Evolutionary conservation across 768 basidiomycete species (phyloP), one percentile per base, ranked within the genome.

Genomic region (Russula olivacea): DNA sequence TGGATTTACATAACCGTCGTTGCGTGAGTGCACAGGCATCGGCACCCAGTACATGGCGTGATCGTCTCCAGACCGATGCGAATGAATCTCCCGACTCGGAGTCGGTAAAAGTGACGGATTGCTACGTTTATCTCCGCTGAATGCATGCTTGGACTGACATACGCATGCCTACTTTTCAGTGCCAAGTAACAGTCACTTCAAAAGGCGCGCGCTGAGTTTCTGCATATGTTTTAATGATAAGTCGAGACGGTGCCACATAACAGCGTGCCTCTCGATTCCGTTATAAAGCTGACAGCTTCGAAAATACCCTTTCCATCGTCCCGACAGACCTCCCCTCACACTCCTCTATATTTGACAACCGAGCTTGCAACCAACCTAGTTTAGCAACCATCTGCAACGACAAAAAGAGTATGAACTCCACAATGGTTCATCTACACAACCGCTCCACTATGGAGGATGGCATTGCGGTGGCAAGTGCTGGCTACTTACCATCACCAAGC

Each of bases 161-260:
- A 14, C 19, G 23, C 6, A 6, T 17, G 11, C 25, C n/a, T 41
- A 19, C 30, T 34, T 23, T 43, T 8, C 43, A 45, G 28, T 23
- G 55, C 21, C 28, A 34, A 41, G 14, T 40, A 9, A 47, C 28
- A 14, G 15, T 14, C 48, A 43, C 2, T 2, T 19, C 28, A 11
- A n/a, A 41, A 52, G 59, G 38, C 49, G 49, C 58, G 12, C 25
- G n/a, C 10, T 28, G 36, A 50, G 21, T 23, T 38, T 45, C 50
- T 21, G 17, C 11, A 52, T 53, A 28, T n/a, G 50, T 43, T 32
- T 11, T 11, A 5, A 45, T 53, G 30, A 62, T 52, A 25, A 17
- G 56, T 12, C n/a, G 11, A 30, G 32, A 59, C 25, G 43, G 62
- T 63, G 62, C 58, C 62, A 63, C 62, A 59, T 4, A 10, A 17